Evolutionary conservation across 176 grass and related monocot species (phyloP).

Genomic region (Triticum urartu): DNA sequence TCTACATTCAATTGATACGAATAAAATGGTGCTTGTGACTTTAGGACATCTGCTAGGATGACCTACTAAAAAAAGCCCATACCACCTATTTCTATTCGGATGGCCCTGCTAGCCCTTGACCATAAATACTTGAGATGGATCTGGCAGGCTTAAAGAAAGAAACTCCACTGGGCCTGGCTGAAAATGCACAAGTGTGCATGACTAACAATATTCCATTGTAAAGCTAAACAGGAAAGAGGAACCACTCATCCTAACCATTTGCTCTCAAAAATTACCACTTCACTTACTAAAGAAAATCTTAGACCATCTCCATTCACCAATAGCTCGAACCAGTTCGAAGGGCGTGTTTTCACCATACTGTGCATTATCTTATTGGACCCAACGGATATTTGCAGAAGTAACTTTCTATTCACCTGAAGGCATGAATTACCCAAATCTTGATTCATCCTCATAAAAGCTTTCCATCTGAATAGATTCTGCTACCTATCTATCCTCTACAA

Average conservation of each 20-base stretch:
- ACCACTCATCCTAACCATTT: background rate
- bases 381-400: background rate
- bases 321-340: background rate
- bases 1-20: background rate
- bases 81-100: background rate
- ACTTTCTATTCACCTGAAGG: background rate
- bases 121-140: background rate
- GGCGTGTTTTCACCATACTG: background rate
- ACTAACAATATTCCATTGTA: background rate
- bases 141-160: background rate
- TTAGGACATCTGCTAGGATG: background rate
- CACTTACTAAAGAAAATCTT: background rate
- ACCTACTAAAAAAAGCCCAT: background rate
- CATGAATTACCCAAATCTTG: background rate
- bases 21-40: background rate
- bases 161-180: background rate
- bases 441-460: background rate
- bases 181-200: background rate
- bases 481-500: background rate
- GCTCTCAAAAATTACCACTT: background rate
- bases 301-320: background rate
- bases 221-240: slow-evolving; percentile 12
- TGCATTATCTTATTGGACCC: background rate
- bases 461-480: background rate
- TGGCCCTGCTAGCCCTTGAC: background rate